These are phyloP conservation scores for Pleurotus platypus DNA, from an alignment of 768 basidiomycete species.

Conservation along the genomic window DNA sequence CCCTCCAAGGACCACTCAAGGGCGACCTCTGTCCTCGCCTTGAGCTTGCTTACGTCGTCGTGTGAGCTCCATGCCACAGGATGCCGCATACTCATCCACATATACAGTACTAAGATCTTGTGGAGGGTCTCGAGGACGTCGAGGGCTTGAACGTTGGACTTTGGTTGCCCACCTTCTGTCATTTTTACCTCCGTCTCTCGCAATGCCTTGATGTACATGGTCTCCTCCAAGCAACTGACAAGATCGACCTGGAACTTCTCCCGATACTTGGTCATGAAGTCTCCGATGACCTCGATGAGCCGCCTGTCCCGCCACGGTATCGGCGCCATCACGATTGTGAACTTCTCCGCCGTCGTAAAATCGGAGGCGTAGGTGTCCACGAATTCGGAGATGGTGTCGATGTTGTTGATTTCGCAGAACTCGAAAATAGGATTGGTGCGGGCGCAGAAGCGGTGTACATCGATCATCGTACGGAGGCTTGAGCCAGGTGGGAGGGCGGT, in stretches of 20 bases:
- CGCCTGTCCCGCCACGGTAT: conserved; percentile 45
- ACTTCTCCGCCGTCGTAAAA: conserved; percentile 41
- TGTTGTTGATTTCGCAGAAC: conserved; percentile 17
- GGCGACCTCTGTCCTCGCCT: conserved; percentile 58
- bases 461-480: conserved; percentile 37
- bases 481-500: conserved; percentile 40
- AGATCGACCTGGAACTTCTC: conserved; percentile 40
- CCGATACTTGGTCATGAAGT: conserved; percentile 42
- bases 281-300: conserved; percentile 27
- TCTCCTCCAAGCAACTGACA: conserved; percentile 26
- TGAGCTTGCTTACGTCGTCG: conserved; percentile 45
- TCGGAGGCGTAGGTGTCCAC: conserved; percentile 36
- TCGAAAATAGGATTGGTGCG: conserved; percentile 40
- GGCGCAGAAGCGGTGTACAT: conserved; percentile 48
- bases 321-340: conserved; percentile 48
- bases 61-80: conserved; percentile 64
- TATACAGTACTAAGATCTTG: conserved; percentile 70
- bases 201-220: conserved; percentile 37
- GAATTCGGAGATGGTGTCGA: conserved; percentile 28
- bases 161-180: not conserved
- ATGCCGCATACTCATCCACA: conserved; percentile 80
- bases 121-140: conserved; percentile 67
- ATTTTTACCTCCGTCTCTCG: conserved; percentile 31
- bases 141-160: conserved; percentile 18
- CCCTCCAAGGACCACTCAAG: conserved; percentile 61